These are phyloP conservation scores for Sarocladium kiliense DNA, from an alignment of 2,329 filamentous ascomycete genomes.

Conservation along the genomic window DNA sequence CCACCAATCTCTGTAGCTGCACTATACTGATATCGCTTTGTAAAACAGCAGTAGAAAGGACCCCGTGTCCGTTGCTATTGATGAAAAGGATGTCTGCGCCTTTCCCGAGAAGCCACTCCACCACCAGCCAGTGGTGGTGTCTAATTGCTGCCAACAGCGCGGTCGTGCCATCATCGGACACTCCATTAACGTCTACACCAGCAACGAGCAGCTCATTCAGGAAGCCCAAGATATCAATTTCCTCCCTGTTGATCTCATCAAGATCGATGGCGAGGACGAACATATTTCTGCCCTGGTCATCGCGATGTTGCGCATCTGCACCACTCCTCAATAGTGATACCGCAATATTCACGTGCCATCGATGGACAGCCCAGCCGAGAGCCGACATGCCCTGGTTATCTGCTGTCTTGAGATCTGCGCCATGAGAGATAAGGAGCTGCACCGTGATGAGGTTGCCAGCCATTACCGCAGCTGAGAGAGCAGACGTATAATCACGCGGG, in stretches of 20 bases:
- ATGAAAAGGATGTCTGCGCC: not conserved
- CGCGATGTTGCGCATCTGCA: not conserved
- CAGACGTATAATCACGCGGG: not conserved
- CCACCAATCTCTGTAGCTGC: not conserved
- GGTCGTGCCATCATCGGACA: not conserved
- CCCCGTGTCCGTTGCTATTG: not conserved
- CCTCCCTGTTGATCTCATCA: not conserved
- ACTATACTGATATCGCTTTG: not conserved
- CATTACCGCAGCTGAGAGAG: not conserved
- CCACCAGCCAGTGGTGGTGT: not conserved
- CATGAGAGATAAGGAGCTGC: not conserved
- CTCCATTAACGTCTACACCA: not conserved
- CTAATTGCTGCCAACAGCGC: not conserved
- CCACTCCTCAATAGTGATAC: not conserved
- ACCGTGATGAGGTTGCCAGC: not conserved
- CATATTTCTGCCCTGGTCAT: not conserved
- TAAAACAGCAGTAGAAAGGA: not conserved
- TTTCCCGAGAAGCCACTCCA: not conserved
- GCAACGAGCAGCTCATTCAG: not conserved
- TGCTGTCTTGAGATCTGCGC: slow-evolving; percentile 2
- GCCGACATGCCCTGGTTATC: not conserved
- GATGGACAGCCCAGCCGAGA: not conserved
- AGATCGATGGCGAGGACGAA: not conserved
- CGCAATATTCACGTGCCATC: not conserved
- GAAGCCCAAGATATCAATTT: not conserved